Conservation (phyloP, 73 alveolate species). For the Paramecium primaurelia region DNA sequence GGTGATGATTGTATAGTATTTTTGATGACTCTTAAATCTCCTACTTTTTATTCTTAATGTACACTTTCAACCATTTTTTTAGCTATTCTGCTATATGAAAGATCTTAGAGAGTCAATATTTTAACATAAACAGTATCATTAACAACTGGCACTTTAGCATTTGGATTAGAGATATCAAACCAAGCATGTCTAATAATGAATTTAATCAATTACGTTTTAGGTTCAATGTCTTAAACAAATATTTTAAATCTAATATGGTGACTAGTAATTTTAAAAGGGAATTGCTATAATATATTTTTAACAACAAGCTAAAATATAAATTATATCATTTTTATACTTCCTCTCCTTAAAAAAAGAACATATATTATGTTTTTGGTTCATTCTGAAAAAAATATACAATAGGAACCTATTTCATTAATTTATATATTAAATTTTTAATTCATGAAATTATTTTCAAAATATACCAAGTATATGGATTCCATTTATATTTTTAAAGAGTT, state of each 20-base stretch:
- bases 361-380: neutral
- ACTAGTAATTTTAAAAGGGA: neutral
- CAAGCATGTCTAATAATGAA: neutral
- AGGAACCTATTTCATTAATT: neutral
- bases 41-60: neutral
- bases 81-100: neutral
- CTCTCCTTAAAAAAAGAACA: neutral
- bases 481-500: too few relatives aligned
- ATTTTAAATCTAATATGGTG: constrained; percentile 21
- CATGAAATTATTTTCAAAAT: neutral
- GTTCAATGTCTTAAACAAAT: neutral
- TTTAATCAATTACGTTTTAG: neutral
- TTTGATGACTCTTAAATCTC: neutral
- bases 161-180: constrained; percentile 32
- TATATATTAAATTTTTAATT: neutral
- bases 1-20: neutral
- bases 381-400: neutral
- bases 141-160: constrained; percentile 15
- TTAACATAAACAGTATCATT: constrained; percentile 13
- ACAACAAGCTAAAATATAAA: neutral
- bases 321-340: neutral
- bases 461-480: too few relatives aligned
- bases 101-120: neutral
- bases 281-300: neutral
- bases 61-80: neutral